Percentiles rank a stretch among this genome's conserved stretches.
Conservation (phyloP, 2,329 filamentous ascomycete species). For the Akanthomyces muscarius region DNA sequence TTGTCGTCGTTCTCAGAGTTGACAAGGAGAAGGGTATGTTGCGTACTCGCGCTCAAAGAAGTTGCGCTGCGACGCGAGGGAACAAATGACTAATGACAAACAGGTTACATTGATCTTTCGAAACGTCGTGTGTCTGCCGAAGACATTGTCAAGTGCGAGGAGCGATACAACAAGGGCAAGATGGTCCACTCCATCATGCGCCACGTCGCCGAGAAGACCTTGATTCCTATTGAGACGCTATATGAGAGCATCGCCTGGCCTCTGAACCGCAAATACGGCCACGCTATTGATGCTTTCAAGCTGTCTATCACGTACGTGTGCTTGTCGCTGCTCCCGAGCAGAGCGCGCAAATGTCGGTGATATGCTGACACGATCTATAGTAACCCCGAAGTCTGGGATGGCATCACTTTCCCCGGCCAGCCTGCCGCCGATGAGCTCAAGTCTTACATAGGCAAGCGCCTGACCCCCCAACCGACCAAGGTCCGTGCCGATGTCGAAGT, state of each 20-base stretch:
- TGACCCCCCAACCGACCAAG: constrained; percentile 98
- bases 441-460: constrained; percentile 92
- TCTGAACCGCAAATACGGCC: constrained; percentile 94
- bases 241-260: constrained; percentile 97
- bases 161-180: constrained; percentile 99
- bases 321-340: neutral
- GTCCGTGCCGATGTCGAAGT: constrained; percentile 97
- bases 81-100: constrained; percentile 1
- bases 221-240: constrained; percentile 86
- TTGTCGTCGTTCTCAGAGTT: constrained; percentile 95
- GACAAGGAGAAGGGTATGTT: constrained; percentile 92
- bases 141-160: constrained; percentile 97
- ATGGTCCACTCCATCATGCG: constrained; percentile 99
- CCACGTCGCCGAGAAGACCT: constrained; percentile 96
- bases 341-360: too few species aligned
- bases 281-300: constrained; percentile 97
- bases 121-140: constrained; percentile 97
- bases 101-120: constrained; percentile 91
- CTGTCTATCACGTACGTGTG: constrained; percentile 83
- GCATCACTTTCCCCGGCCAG: constrained; percentile 82
- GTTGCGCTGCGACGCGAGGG: constrained; percentile 22
- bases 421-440: constrained; percentile 84
- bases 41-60: constrained; percentile 6
- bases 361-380: constrained; percentile 39
- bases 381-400: constrained; percentile 94